Base-by-base conservation (phyloP, 2,329 filamentous ascomycete species). In the Sporothrix globosa region DNA sequence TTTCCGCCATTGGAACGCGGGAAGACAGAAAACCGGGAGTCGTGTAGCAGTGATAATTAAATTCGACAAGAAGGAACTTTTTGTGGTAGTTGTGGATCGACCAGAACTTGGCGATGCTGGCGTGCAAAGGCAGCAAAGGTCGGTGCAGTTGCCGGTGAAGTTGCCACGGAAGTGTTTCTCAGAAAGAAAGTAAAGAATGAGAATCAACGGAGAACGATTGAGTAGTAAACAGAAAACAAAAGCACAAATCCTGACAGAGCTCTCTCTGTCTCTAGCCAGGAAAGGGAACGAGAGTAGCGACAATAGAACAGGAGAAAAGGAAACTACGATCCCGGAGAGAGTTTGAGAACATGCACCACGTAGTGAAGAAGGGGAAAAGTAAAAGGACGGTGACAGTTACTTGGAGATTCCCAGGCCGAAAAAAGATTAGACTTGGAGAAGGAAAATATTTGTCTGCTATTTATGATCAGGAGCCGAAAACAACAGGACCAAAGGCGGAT, bases 1-100 rank as follows among this genome's bases (percentile, higher is more conserved):
- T 73, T 24, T 74, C 75, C 68, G 68, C 68, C 71, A 73, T 76
- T 53, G 66, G 65, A 44, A 39, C 11, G 44, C 41, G 52, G 44
- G 58, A 46, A 48, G 30, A 9, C 9, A 27, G 53, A 39, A 30
- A 19, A 41, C n/a, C 52, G 30, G 58, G 21, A 6, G 34, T 63
- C n/a, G 56, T 60, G 27, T 24, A 41, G 52, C 61, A 53, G 53
- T 52, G 13, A 21, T n/a, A 5, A 44, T 48, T 52, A 13, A 24
- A 41, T 34, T 34, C 34, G 41, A 34, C 14, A 52, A 48, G 30
- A 67, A n/a, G 5, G 17, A 63, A n/a, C 14, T 1, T 27, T 46
- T 27, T 17, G 21, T 14, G n/a, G 2, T 48, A 3, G 58, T 63
- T 27, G 13, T 61, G 34, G 10, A 17, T 48, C 21, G 24, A 4